Conservation (phyloP, 768 basidiomycete genomes). For the Trametes cinnabarina region DNA sequence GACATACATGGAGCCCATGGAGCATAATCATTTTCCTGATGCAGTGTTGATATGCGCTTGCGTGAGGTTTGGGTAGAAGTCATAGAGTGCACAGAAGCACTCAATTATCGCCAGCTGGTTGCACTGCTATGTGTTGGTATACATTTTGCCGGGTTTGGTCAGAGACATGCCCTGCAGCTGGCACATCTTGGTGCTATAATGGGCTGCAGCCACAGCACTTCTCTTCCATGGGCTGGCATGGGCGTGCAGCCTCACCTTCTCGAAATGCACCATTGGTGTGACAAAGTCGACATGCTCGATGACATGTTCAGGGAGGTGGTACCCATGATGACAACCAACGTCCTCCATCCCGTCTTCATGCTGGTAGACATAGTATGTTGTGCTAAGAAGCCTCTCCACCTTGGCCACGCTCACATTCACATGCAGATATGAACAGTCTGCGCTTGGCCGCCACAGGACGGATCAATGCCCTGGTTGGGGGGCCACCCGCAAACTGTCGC, state of each 20-base stretch:
- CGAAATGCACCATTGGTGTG: constrained; percentile 70
- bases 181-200: too few species aligned
- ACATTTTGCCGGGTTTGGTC: too few species aligned
- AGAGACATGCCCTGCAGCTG: too few species aligned
- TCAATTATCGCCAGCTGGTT: too few species aligned
- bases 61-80: too few species aligned
- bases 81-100: too few species aligned
- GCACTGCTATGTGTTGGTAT: too few species aligned
- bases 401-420: constrained; percentile 40
- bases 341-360: constrained; percentile 35
- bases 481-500: constrained; percentile 35
- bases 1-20: too few species aligned
- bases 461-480: constrained; percentile 25
- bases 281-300: constrained; percentile 61
- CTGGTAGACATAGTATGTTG: constrained; percentile 43
- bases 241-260: constrained; percentile 13
- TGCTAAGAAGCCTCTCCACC: constrained; percentile 41
- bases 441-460: constrained; percentile 25
- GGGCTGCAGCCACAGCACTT: too few species aligned
- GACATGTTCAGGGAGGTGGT: constrained; percentile 59
- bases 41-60: too few species aligned
- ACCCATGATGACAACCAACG: constrained; percentile 56
- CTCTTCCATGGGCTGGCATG: neutral
- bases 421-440: constrained; percentile 33
- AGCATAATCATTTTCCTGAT: too few species aligned